Evolutionary conservation across 257 asterid genomes (phyloP), one percentile per base, ranked within the genome.

Genomic region (Solanum acaule): DNA sequence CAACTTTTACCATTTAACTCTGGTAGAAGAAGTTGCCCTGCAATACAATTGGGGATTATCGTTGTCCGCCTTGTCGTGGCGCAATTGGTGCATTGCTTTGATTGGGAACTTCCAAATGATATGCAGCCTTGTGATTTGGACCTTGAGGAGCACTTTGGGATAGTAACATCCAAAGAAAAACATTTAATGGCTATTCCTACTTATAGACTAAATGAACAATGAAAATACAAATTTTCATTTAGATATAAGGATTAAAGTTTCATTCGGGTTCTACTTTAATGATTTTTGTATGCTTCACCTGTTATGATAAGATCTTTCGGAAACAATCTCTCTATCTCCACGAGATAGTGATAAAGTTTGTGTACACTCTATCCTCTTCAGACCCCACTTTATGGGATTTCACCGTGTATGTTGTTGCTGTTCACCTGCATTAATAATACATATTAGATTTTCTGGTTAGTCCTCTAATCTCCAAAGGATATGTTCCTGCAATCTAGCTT

Each of bases 261-360:
- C 18, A 0, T 1, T 4, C 33, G 18, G 31, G 2, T 65, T 65
- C 18, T 65, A 65, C 31, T 65, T n/a, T n/a, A 10, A 65, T 23
- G 3, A n/a, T 65, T 65, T n/a, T n/a, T 65, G 31, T 65, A 25
- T 65, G 33, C 18, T 52, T 52, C 10, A 52, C 63, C 10, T 18
- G 3, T 0, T 2, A 4, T 52, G n/a, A 15, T 49, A 16, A 0
- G 3, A 1, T 52, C 23, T 16, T 16, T 52, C 0, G 9, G 1
- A 52, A 52, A 52, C 0, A 0, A 0, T 18, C 2, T 52, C 4
- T 18, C 63, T 52, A 52, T 0, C 63, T 52, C 23, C n/a, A 52
- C 4, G 2, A 2, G 23, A 0, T 52, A 52, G 0, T 52, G 9
- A 18, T 52, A 2, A 52, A 0, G 10, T 52, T 0, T 52, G 4